Base-by-base conservation (phyloP, 345 rosid species). In the Trapa bicornis region DNA sequence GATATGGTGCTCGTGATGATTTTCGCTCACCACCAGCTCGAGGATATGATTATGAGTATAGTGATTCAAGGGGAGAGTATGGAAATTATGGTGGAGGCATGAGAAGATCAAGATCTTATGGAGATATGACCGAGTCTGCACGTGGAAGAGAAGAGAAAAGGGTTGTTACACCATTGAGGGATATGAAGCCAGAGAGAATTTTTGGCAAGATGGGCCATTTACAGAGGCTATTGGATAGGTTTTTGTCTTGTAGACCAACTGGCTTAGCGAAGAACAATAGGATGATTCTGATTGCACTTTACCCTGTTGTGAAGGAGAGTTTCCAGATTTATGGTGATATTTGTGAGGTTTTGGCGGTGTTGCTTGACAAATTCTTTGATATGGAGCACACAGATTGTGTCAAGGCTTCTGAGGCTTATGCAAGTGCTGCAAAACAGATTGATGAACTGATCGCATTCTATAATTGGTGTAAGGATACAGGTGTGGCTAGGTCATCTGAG, bases 401-500 rank as follows among this genome's bases (percentile, higher is more conserved):
- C 2, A 94, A 87, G 86, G 86, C 84, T 4, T 89, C 91, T n/a
- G 97, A 94, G 73, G 84, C 91, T 2, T 94, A 94, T 64, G 85
- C 85, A 6, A 85, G 87, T 29, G 87, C 95, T 0, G 89, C 96
- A 0, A 94, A 94, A 76, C 82, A 81, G 84, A 89, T 87, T 60
- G 96, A 94, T 78, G 96, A 94, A 81, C 80, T 94, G 32, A 70
- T 82, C 61, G 80, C 63, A 13, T 85, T 94, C 67, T 94, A 89
- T 71, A 75, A 73, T 47, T 94, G 99, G 99, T 89, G 96, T 33
- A 91, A 94, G 75, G 99, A 89, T 16, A 73, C 77, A 0, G 97
- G 99, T 3, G 76, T 91, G 39, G 96, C 93, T 22, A 83, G 99
- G 61, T 91, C 99, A 0, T 86, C 96, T 0, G 97, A 94, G 83